Evolutionary conservation across 345 rosid genomes (phyloP).

Genomic region (Euphorbia pulcherrima): DNA sequence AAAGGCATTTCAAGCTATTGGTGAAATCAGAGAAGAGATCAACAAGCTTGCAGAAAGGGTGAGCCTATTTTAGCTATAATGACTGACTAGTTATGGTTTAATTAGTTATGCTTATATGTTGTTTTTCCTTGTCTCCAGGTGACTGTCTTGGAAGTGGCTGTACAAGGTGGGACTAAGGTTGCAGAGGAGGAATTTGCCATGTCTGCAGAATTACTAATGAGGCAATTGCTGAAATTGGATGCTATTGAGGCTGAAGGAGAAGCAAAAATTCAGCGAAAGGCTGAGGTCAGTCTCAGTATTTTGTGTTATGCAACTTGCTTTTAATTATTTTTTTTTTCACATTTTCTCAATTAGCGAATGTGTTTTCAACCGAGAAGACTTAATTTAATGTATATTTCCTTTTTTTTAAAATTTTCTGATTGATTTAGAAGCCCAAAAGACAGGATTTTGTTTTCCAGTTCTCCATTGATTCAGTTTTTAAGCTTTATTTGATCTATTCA

Average conservation of each 20-base stretch:
- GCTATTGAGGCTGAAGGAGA: constrained; percentile 79
- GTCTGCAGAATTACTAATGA: constrained; percentile 81
- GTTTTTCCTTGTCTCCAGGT: constrained; percentile 37
- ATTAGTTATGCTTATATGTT: constrained; percentile 1
- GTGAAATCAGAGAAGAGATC: constrained; percentile 48
- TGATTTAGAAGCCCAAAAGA: not conserved
- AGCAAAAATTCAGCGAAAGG: constrained; percentile 68
- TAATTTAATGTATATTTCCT: not conserved
- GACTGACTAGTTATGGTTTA: not conserved
- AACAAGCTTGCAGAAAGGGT: constrained; percentile 79
- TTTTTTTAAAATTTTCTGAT: not conserved
- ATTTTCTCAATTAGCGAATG: not conserved
- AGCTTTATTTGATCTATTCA: not conserved
- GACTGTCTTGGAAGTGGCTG: constrained; percentile 60
- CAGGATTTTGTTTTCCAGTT: not conserved
- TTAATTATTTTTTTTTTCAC: not conserved
- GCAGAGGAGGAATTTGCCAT: constrained; percentile 54
- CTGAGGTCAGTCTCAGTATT: constrained; percentile 77
- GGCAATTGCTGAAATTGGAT: constrained; percentile 76
- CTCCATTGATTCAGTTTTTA: not conserved
- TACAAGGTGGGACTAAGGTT: constrained; percentile 59
- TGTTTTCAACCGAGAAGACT: not conserved
- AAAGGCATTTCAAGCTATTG: constrained; percentile 54
- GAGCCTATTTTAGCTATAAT: constrained; percentile 11
- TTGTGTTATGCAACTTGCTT: not conserved